Evolutionary conservation across 192 early-diverging fungal species (phyloP).

Genomic region (Coemansia sp.): DNA sequence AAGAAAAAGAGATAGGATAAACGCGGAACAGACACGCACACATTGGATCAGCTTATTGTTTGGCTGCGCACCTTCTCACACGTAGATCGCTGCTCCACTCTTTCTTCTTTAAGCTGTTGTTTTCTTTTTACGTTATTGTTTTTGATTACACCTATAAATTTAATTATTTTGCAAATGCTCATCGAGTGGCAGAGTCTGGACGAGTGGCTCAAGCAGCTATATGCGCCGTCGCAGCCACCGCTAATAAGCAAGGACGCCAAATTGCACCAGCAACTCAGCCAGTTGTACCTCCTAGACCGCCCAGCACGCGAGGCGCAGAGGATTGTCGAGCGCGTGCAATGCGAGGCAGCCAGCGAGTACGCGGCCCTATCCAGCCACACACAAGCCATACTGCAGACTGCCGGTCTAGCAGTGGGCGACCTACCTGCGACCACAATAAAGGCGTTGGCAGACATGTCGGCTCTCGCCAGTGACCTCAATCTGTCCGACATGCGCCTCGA

Average conservation of each 20-base stretch:
- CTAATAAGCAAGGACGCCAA: constrained; percentile 7
- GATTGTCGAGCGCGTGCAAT: constrained; percentile 16
- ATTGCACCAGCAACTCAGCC: constrained; percentile 19
- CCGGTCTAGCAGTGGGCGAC: constrained; percentile 6
- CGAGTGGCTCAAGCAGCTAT: constrained; percentile 35
- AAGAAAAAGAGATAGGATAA: background rate
- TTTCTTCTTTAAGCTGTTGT: background rate
- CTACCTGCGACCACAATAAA: constrained; percentile 14
- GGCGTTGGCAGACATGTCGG: constrained; percentile 29
- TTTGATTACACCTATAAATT: background rate
- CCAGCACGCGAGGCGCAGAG: background rate
- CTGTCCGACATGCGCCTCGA: constrained; percentile 23
- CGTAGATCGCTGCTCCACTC: no score
- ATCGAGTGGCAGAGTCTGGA: constrained; percentile 25
- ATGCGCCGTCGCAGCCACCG: constrained; percentile 30
- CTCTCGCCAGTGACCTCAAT: constrained; percentile 13
- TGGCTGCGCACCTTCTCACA: no score
- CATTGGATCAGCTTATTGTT: no score
- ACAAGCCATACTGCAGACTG: constrained; percentile 18
- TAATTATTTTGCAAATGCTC: background rate
- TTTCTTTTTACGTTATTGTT: background rate
- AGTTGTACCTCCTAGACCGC: constrained; percentile 10
- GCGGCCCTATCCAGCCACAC: constrained; percentile 12
- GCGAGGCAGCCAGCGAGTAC: constrained; percentile 36
- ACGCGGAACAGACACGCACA: background rate